Evolutionary conservation across 2,329 filamentous ascomycete species (phyloP).

Genomic region (Gyromitra esculenta): DNA sequence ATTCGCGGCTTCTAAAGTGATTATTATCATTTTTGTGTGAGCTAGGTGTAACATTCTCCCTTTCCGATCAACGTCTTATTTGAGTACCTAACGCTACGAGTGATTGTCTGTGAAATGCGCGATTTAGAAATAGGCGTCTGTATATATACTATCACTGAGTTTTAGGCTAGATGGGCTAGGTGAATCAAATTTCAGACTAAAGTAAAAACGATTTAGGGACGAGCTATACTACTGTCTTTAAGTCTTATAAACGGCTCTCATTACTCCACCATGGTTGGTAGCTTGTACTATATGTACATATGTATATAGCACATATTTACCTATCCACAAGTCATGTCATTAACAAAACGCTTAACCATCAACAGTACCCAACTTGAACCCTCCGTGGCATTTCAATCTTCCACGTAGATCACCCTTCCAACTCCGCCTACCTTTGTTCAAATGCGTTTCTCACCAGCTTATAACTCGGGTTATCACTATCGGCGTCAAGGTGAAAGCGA

Average conservation of each 20-base stretch:
- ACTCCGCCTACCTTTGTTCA: too few relatives aligned
- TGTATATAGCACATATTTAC: too few relatives aligned
- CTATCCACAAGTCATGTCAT: too few relatives aligned
- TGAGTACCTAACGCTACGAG: neutral
- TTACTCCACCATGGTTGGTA: neutral
- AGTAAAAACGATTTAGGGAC: neutral
- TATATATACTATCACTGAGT: neutral
- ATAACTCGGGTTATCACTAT: too few relatives aligned
- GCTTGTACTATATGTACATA: too few relatives aligned
- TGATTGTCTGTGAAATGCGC: neutral
- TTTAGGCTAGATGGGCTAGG: neutral
- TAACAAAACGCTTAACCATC: too few relatives aligned
- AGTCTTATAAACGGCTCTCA: neutral
- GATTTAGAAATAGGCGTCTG: neutral
- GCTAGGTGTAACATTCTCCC: neutral
- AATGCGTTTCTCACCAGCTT: too few relatives aligned
- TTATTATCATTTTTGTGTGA: neutral
- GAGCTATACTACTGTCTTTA: neutral
- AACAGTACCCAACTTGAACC: too few relatives aligned
- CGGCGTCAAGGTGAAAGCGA: too few relatives aligned
- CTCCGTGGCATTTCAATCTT: too few relatives aligned
- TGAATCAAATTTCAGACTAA: neutral
- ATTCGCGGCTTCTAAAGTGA: neutral
- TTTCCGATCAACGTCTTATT: neutral
- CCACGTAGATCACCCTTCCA: too few relatives aligned